These are phyloP conservation scores for Xylaria telfairii DNA, from an alignment of 495 filamentous ascomycete genomes.

Conservation along the genomic window DNA sequence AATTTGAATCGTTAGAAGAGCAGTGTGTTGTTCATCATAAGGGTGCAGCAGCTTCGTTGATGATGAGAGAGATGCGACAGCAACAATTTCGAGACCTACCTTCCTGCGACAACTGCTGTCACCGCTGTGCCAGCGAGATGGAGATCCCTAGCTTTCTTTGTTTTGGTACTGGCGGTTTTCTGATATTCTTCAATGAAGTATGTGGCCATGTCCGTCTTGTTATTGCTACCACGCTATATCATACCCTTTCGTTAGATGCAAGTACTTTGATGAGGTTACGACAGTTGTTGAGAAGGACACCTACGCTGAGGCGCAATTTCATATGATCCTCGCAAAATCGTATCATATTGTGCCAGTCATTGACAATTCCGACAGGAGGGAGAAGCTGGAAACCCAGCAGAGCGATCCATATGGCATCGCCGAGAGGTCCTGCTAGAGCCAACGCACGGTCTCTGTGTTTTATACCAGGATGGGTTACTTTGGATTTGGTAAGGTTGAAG, in stretches of 20 bases:
- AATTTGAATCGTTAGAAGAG: not conserved
- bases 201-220: constrained; percentile 26
- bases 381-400: constrained; percentile 25
- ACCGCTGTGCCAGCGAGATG: constrained; percentile 30
- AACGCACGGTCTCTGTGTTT: constrained; percentile 29
- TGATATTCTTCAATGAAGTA: constrained; percentile 31
- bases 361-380: constrained; percentile 22
- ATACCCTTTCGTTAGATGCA: not conserved
- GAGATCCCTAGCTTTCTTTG: constrained; percentile 23
- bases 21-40: not conserved
- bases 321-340: constrained; percentile 29
- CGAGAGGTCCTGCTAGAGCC: constrained; percentile 28
- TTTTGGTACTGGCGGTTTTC: constrained; percentile 15
- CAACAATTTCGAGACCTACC: constrained; percentile 9
- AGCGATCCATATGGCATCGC: constrained; percentile 30
- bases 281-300: not conserved
- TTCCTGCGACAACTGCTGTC: constrained; percentile 33
- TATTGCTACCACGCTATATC: constrained; percentile 23
- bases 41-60: not conserved
- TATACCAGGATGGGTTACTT: constrained; percentile 19
- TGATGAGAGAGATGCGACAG: not conserved
- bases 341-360: constrained; percentile 29
- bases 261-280: not conserved
- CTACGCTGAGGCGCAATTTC: constrained; percentile 22
- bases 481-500: constrained; percentile 14